phyloP scores from a whole-genome alignment of 176 grass and related monocot genomes.

The Bonia amplexicaulis region DNA sequence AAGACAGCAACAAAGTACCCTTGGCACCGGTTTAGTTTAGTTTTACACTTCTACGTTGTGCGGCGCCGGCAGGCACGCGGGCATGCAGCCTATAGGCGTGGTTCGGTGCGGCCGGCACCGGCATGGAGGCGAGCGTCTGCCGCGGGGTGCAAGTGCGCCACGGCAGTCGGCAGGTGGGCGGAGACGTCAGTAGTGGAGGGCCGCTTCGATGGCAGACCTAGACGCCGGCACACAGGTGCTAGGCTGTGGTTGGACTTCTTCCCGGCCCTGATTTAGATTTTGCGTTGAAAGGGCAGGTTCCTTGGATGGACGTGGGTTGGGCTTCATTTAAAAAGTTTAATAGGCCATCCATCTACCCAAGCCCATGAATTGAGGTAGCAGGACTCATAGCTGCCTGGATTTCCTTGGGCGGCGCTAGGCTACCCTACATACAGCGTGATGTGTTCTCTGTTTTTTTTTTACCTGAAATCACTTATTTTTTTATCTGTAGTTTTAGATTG shows the following conservation, averaged over 20 bases:
- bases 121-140: background rate
- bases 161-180: background rate
- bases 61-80: background rate
- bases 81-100: background rate
- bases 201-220: background rate
- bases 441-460: too few relatives aligned
- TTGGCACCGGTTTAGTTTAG: background rate
- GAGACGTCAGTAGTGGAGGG: background rate
- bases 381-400: background rate
- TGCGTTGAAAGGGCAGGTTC: background rate
- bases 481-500: too few relatives aligned
- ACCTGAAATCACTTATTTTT: too few relatives aligned
- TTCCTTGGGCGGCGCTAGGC: background rate
- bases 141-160: background rate
- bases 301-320: background rate
- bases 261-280: background rate
- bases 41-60: too few relatives aligned
- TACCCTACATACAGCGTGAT: background rate
- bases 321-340: background rate
- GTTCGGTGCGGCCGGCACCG: background rate
- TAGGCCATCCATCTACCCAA: background rate
- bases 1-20: background rate
- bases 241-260: background rate
- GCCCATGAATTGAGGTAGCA: background rate
- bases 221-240: background rate